Conservation (phyloP, 2,329 filamentous ascomycete genomes). For the Venturia nashicola region DNA sequence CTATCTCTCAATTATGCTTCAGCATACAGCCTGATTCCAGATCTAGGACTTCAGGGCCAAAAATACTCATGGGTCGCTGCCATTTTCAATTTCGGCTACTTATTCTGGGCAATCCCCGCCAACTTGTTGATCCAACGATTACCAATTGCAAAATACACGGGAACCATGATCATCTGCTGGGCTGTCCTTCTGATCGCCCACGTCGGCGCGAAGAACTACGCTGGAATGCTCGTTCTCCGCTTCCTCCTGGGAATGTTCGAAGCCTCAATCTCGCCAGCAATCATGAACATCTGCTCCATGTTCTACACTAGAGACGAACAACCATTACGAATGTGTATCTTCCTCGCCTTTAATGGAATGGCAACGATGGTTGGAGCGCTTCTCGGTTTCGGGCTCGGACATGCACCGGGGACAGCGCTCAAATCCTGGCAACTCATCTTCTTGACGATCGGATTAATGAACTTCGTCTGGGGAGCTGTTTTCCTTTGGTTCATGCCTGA, state of each 20-base stretch:
- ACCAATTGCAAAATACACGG: conserved; percentile 25
- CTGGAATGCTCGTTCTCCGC: conserved; percentile 32
- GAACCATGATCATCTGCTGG: conserved; percentile 30
- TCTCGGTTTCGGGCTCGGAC: conserved; percentile 57
- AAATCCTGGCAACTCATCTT: conserved; percentile 35
- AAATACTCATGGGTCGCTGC: conserved; percentile 31
- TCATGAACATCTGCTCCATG: conserved; percentile 31
- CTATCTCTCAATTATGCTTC: conserved; percentile 29
- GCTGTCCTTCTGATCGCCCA: background rate
- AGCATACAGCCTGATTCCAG: conserved; percentile 24
- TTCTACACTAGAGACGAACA: conserved; percentile 32
- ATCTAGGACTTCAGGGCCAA: conserved; percentile 20
- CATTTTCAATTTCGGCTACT: conserved; percentile 33
- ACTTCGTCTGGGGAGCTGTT: background rate
- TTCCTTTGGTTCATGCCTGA: conserved; percentile 4
- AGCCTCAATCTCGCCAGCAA: conserved; percentile 26
- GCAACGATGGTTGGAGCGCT: conserved; percentile 63
- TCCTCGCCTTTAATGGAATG: conserved; percentile 64
- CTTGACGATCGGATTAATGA: background rate
- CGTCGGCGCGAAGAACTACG: conserved; percentile 24
- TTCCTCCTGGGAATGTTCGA: conserved; percentile 35
- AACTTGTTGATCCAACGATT: conserved; percentile 26
- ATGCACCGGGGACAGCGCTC: conserved; percentile 15
- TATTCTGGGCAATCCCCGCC: conserved; percentile 29
- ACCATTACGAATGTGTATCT: conserved; percentile 20